phyloP scores from a whole-genome alignment of 371 early-diverging fungal species.

The Parasitella parasitica region DNA sequence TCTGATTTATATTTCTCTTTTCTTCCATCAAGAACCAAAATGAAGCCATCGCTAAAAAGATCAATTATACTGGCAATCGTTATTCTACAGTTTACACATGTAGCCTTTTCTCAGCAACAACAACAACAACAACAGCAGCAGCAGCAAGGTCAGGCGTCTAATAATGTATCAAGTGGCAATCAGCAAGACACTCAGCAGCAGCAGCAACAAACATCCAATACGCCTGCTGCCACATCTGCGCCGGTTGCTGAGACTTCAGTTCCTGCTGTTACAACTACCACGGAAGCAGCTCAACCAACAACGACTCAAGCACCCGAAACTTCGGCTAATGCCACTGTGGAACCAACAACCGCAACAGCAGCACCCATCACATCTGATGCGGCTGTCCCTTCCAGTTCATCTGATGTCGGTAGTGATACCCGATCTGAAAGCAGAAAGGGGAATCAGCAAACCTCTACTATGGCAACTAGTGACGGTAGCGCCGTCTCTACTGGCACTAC shows the following conservation, averaged over 20 bases:
- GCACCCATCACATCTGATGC: not conserved
- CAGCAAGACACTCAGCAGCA: not conserved
- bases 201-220: not conserved
- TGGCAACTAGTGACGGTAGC: not conserved
- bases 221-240: not conserved
- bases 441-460: not conserved
- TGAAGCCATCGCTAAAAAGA: slow-evolving; percentile 1
- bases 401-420: not conserved
- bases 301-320: not conserved
- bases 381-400: not conserved
- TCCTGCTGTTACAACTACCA: not conserved
- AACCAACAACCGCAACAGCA: not conserved
- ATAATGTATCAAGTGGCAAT: not conserved
- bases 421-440: not conserved
- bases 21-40: not conserved
- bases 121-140: not conserved
- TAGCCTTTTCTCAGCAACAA: not conserved
- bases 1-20: not conserved
- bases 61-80: not conserved
- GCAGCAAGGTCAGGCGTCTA: not conserved
- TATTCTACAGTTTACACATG: not conserved
- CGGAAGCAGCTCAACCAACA: not conserved
- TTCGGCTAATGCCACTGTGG: not conserved
- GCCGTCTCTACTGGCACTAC: not conserved
- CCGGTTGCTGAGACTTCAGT: not conserved